Percentiles rank a stretch among this genome's conserved stretches.
Evolutionary conservation across 2,329 filamentous ascomycete genomes (phyloP).

Genomic region (Paraphaeosphaeria sporulosa): DNA sequence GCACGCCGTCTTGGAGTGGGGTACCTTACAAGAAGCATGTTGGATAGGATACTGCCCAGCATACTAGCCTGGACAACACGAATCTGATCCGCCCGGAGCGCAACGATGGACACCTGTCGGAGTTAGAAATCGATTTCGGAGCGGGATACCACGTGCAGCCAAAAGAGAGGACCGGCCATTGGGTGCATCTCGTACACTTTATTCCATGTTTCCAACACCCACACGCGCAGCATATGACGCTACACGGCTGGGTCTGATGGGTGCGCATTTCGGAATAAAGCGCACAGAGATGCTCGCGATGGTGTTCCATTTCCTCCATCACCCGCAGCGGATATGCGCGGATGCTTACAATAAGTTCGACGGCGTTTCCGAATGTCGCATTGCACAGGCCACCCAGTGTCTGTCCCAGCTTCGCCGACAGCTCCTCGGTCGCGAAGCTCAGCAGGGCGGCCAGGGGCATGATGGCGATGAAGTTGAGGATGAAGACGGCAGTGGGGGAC

Average conservation of each 20-base stretch:
- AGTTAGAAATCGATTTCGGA: conserved; percentile 17
- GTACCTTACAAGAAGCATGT: conserved; percentile 74
- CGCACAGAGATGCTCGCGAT: not conserved
- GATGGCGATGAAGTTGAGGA: conserved; percentile 82
- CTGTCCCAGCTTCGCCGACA: conserved; percentile 75
- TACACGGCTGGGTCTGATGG: not conserved
- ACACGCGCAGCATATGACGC: not conserved
- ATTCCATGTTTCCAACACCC: not conserved
- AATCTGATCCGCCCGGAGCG: conserved; percentile 83
- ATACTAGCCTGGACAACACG: conserved; percentile 97
- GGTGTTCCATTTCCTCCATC: not conserved
- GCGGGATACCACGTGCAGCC: not conserved
- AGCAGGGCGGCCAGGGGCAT: conserved; percentile 77
- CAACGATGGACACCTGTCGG: conserved; percentile 84
- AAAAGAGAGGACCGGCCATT: not conserved
- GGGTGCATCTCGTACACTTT: not conserved
- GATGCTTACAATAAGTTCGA: conserved; percentile 73
- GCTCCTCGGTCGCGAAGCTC: conserved; percentile 80
- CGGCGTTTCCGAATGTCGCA: conserved; percentile 80
- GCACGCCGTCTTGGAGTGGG: not conserved
- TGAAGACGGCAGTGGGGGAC: conserved; percentile 73
- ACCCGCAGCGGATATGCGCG: conserved; percentile 1
- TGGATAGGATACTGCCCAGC: conserved; percentile 94
- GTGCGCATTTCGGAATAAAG: not conserved
- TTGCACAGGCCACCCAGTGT: conserved; percentile 77